Conservation (phyloP, 2,329 filamentous ascomycete genomes). For the Talaromyces marneffei region DNA sequence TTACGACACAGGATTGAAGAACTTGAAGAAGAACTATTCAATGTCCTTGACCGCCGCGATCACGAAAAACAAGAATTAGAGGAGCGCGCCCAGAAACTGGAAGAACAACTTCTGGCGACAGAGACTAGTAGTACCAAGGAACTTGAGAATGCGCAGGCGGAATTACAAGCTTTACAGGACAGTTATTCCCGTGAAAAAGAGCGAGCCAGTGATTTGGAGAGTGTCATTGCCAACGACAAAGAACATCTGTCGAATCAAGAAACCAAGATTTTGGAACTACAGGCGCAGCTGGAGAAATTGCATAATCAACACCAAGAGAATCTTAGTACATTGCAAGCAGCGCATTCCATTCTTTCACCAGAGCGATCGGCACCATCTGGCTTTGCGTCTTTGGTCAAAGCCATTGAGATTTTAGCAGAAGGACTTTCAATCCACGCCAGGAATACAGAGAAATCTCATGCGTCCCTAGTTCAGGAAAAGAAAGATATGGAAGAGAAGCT, state of each 20-base stretch:
- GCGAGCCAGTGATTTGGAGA: slow-evolving; percentile 54
- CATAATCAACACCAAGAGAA: slow-evolving; percentile 51
- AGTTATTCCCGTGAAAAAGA: slow-evolving; percentile 57
- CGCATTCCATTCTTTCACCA: slow-evolving; percentile 55
- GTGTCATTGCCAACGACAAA: slow-evolving; percentile 50
- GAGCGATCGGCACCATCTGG: slow-evolving; percentile 52
- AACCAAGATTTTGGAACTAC: slow-evolving; percentile 42
- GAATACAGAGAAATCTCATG: slow-evolving; percentile 54
- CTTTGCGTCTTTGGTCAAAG: slow-evolving; percentile 53
- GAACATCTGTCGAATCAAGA: slow-evolving; percentile 43
- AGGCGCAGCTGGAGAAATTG: slow-evolving; percentile 47
- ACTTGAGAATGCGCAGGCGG: slow-evolving; percentile 28
- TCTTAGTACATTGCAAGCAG: slow-evolving; percentile 51
- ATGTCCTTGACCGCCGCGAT: slow-evolving; percentile 74
- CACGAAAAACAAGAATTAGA: slow-evolving; percentile 70
- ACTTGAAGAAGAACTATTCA: slow-evolving; percentile 84
- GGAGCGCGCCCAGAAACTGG: slow-evolving; percentile 60
- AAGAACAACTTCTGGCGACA: slow-evolving; percentile 64
- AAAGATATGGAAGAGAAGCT: slow-evolving; percentile 54
- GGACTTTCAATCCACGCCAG: slow-evolving; percentile 57
- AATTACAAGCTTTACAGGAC: slow-evolving; percentile 53
- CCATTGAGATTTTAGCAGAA: slow-evolving; percentile 53
- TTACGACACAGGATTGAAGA: slow-evolving; percentile 77
- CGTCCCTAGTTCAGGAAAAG: slow-evolving; percentile 58
- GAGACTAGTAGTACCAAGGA: slow-evolving; percentile 45